Percentiles rank a stretch among this genome's conserved stretches.
phyloP scores from a whole-genome alignment of 345 rosid species.

The thale cress (Arabidopsis thaliana) region DNA sequence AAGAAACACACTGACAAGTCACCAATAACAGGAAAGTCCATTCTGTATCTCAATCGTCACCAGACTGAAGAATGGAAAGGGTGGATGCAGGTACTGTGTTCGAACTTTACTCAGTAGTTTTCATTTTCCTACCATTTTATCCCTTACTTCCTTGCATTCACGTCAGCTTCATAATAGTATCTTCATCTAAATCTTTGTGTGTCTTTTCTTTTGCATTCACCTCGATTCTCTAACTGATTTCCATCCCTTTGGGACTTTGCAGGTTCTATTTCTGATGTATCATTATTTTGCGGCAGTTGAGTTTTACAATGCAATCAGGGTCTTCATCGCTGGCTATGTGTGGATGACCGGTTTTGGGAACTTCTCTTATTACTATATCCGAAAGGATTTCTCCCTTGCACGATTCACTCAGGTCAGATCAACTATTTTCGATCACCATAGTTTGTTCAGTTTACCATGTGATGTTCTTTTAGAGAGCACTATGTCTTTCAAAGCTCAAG shows the following conservation, averaged over 20 bases:
- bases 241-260: constrained; percentile 33
- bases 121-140: not conserved
- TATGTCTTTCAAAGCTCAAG: constrained; percentile 2
- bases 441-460: constrained; percentile 14
- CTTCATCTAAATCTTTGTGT: not conserved
- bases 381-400: constrained; percentile 91
- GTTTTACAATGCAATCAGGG: constrained; percentile 88
- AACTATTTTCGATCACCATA: constrained; percentile 5
- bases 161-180: not conserved
- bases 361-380: constrained; percentile 88
- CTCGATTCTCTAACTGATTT: not conserved
- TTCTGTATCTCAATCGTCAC: constrained; percentile 80
- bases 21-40: constrained; percentile 73
- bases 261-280: constrained; percentile 96
- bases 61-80: constrained; percentile 99
- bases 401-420: constrained; percentile 85
- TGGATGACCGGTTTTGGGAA: constrained; percentile 99
- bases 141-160: not conserved
- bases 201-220: not conserved
- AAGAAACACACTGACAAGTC: constrained; percentile 81
- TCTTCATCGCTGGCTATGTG: constrained; percentile 94
- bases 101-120: not conserved
- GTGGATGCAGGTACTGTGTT: constrained; percentile 88
- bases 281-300: constrained; percentile 96
- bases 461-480: constrained; percentile 13